These are phyloP conservation scores for Pleurotus citrinopileatus DNA, from an alignment of 768 basidiomycete species.

Conservation along the genomic window DNA sequence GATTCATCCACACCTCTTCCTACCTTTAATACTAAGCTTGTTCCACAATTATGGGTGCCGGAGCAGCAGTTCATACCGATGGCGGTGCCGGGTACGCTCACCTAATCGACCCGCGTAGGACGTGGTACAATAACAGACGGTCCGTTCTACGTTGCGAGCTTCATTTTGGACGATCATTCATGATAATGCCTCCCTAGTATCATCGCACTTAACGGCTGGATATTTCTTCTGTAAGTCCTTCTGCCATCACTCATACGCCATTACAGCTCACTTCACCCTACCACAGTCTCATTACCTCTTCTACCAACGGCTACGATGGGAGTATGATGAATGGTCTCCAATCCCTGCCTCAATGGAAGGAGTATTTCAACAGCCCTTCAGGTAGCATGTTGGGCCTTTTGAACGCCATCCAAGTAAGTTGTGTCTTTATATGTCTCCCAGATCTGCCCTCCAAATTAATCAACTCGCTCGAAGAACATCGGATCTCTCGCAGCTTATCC, in stretches of 20 bases:
- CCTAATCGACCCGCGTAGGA: conserved; percentile 7
- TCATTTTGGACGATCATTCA: background rate
- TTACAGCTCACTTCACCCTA: background rate
- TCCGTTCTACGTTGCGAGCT: background rate
- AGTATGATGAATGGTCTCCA: conserved; percentile 5
- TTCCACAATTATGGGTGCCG: background rate
- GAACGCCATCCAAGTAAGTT: background rate
- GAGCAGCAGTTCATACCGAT: conserved; percentile 1
- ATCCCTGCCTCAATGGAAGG: background rate
- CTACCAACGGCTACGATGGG: conserved; percentile 36
- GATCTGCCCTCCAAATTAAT: background rate
- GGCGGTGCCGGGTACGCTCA: background rate
- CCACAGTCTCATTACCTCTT: conserved; percentile 32
- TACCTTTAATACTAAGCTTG: background rate
- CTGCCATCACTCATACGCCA: background rate
- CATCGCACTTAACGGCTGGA: conserved; percentile 66
- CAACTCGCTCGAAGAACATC: conserved; percentile 22
- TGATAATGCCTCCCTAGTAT: conserved; percentile 33
- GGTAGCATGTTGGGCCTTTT: background rate
- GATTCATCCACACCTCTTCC: background rate
- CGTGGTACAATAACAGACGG: conserved; percentile 7
- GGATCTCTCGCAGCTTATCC: background rate
- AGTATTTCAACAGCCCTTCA: background rate
- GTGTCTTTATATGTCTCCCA: background rate
- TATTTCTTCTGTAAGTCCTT: conserved; percentile 53